Conservation (phyloP, 768 basidiomycete species). For the Amanita inopinata region DNA sequence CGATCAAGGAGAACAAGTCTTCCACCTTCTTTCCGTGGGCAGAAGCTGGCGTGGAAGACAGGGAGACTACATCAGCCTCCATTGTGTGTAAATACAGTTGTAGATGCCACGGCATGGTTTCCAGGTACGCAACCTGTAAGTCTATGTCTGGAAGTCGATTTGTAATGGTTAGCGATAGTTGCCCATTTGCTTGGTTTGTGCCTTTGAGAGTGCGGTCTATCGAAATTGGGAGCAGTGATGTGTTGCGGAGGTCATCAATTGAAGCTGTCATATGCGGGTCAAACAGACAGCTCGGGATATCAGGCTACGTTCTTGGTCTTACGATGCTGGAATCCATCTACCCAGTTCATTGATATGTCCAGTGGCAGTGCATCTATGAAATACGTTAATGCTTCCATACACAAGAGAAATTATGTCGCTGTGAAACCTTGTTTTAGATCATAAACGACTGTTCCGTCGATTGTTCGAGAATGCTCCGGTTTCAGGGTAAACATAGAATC, state of each 20-base stretch:
- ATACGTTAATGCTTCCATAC: conserved; percentile 5
- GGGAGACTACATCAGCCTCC: conserved; percentile 32
- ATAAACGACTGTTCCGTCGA: conserved; percentile 33
- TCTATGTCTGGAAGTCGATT: conserved; percentile 40
- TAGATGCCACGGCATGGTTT: conserved; percentile 90
- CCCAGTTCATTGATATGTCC: conserved; percentile 50
- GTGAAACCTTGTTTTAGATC: conserved; percentile 35
- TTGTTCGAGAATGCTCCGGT: conserved; percentile 38
- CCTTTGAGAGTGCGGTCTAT: conserved; percentile 66
- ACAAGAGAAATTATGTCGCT: conserved; percentile 11
- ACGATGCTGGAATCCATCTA: conserved; percentile 56
- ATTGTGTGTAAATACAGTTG: conserved; percentile 84
- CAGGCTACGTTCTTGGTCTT: conserved; percentile 21
- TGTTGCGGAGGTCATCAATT: neutral
- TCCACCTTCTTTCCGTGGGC: conserved; percentile 13
- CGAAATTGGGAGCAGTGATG: conserved; percentile 30
- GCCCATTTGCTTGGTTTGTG: conserved; percentile 65
- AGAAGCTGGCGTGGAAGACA: neutral
- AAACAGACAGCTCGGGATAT: neutral
- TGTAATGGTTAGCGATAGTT: conserved; percentile 53
- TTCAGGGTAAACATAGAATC: conserved; percentile 32
- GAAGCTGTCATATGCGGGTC: neutral
- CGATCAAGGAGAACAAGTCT: conserved; percentile 52
- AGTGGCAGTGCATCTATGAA: conserved; percentile 32
- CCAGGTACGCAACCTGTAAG: conserved; percentile 63